A percentile compares a stretch with the other conserved stretches of the same genome.
phyloP scores from a whole-genome alignment of 1,284 basidiomycete genomes.

The Takashimella koratensis region DNA sequence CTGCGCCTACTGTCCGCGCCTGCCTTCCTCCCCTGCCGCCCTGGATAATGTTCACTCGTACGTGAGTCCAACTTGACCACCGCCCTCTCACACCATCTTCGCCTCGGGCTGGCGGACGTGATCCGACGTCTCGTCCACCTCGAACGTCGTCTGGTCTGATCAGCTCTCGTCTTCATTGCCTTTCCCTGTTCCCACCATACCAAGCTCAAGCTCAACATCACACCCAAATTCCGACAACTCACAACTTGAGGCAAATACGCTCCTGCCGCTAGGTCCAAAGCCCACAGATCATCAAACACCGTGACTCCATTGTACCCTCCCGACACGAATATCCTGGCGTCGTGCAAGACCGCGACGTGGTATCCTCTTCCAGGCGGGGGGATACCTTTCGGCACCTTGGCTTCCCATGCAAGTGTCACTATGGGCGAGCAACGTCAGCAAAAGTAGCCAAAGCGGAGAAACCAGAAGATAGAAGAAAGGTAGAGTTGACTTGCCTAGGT shows the following conservation, averaged over 20 bases:
- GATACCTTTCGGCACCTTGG: slow-evolving; percentile 61
- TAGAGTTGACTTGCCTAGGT: slow-evolving; percentile 60
- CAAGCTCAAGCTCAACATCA: too few relatives aligned
- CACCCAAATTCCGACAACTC: slow-evolving; percentile 15
- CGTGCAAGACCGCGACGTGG: slow-evolving; percentile 67
- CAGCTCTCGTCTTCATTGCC: background rate
- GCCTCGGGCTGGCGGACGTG: too few relatives aligned
- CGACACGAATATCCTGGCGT: slow-evolving; percentile 78
- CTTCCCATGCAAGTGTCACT: slow-evolving; percentile 66
- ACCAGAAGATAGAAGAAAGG: slow-evolving; percentile 39
- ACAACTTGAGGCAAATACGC: slow-evolving; percentile 87
- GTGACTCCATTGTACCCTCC: slow-evolving; percentile 81
- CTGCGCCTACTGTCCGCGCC: too few relatives aligned
- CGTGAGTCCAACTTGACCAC: too few relatives aligned
- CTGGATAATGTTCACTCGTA: too few relatives aligned
- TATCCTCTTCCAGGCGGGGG: slow-evolving; percentile 72
- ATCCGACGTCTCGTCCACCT: slow-evolving; percentile 41
- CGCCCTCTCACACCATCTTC: too few relatives aligned
- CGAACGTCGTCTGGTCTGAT: slow-evolving; percentile 36
- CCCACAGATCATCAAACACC: slow-evolving; percentile 78
- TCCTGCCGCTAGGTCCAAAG: slow-evolving; percentile 77
- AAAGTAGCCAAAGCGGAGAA: slow-evolving; percentile 37
- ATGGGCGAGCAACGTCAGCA: too few relatives aligned
- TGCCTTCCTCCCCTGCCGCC: too few relatives aligned
- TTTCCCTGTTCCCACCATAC: background rate